Conservation (phyloP, 2,329 filamentous ascomycete species). For the Monilinia fructicola region DNA sequence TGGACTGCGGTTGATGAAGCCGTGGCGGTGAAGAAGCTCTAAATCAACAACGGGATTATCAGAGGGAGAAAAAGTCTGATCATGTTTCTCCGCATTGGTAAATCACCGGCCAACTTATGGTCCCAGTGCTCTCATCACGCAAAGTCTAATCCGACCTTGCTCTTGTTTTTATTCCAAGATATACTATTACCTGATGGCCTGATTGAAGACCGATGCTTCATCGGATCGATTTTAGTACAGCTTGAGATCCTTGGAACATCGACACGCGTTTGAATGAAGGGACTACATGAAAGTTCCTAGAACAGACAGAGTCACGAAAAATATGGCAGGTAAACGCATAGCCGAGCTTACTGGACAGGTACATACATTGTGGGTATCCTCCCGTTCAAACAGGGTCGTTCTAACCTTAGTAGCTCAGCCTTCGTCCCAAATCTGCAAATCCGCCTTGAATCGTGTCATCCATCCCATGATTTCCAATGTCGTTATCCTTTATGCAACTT, state of each 20-base stretch:
- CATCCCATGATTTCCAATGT: neutral
- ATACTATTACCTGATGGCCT: neutral
- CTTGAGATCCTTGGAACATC: neutral
- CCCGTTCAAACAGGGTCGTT: neutral
- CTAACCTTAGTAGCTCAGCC: neutral
- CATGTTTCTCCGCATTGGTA: conserved; percentile 12
- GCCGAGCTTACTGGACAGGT: neutral
- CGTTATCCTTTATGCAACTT: neutral
- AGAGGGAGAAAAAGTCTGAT: neutral
- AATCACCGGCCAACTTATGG: neutral
- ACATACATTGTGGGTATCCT: neutral
- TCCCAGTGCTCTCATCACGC: neutral
- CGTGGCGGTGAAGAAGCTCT: neutral
- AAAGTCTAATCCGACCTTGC: conserved; percentile 1
- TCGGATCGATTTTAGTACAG: neutral
- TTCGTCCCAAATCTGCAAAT: neutral
- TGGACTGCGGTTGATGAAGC: neutral
- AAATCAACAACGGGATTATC: neutral
- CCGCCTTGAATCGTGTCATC: neutral
- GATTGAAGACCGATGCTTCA: neutral
- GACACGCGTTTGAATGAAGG: neutral
- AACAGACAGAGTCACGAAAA: too few relatives aligned
- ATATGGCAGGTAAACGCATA: too few relatives aligned
- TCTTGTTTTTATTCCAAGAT: neutral
- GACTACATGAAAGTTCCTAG: conserved; percentile 6